Conservation (phyloP, 1,139 yeast species). For the Kodamaea derodonti region DNA sequence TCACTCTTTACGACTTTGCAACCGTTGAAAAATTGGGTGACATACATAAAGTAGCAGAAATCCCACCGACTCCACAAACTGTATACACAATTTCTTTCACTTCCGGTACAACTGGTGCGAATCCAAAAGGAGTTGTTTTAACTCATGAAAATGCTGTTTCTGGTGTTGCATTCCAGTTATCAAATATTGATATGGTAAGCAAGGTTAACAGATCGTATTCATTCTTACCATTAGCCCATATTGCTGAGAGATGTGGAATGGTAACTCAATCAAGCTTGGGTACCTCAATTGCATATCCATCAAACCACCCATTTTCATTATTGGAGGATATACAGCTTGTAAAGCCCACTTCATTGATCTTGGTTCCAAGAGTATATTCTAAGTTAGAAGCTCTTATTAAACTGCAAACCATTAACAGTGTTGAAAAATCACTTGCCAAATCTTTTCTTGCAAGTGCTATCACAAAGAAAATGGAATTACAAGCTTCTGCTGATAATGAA, state of each 20-base stretch:
- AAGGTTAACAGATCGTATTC: constrained; percentile 11
- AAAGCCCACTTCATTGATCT: constrained; percentile 25
- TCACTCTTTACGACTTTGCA: constrained; percentile 28
- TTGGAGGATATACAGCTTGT: constrained; percentile 34
- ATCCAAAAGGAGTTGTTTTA: constrained; percentile 39
- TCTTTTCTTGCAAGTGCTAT: constrained; percentile 28
- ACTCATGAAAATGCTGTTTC: constrained; percentile 28
- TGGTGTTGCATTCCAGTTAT: constrained; percentile 18
- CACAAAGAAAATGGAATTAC: constrained; percentile 29
- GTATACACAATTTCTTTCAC: constrained; percentile 28
- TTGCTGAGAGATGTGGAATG: constrained; percentile 48
- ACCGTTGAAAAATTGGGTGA: constrained; percentile 28
- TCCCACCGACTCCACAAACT: constrained; percentile 20
- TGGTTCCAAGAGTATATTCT: constrained; percentile 22
- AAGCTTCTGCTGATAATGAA: constrained; percentile 25
- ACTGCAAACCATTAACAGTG: constrained; percentile 29
- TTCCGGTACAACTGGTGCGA: constrained; percentile 36
- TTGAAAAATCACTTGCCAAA: constrained; percentile 31
- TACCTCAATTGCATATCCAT: constrained; percentile 39
- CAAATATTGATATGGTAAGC: constrained; percentile 12
- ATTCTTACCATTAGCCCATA: constrained; percentile 69
- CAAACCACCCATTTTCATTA: constrained; percentile 29
- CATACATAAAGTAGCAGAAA: constrained; percentile 15
- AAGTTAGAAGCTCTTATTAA: constrained; percentile 22
- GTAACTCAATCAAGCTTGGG: constrained; percentile 26